A percentile compares a stretch with the other conserved stretches of the same genome.
phyloP scores from a whole-genome alignment of 2,329 filamentous ascomycete species.

The Pseudogymnoascus sp. region DNA sequence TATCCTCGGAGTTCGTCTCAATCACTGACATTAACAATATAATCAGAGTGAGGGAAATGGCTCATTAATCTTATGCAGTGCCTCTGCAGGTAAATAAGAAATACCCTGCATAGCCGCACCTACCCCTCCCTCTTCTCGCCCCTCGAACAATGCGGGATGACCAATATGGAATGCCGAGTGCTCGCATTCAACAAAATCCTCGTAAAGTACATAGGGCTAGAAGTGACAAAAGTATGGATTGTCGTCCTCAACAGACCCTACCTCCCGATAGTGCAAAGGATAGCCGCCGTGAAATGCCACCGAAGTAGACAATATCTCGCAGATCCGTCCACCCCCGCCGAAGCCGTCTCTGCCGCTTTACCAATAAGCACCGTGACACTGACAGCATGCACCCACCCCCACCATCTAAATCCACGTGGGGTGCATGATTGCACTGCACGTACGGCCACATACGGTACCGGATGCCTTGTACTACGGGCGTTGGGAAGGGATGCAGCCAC shows the following conservation, averaged over 20 bases:
- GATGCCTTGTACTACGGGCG: not conserved
- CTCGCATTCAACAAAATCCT: not conserved
- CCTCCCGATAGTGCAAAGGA: not conserved
- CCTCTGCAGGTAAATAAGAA: not conserved
- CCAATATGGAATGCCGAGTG: not conserved
- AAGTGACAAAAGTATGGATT: not conserved
- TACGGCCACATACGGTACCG: not conserved
- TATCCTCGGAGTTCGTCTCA: not conserved
- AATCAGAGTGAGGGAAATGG: not conserved
- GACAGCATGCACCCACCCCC: constrained; percentile 4
- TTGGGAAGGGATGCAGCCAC: too few species aligned
- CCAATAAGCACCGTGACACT: not conserved
- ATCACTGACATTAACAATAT: not conserved
- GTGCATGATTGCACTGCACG: constrained; percentile 3
- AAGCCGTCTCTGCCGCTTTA: not conserved
- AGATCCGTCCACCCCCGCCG: not conserved
- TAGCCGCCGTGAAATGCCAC: not conserved
- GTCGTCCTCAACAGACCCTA: not conserved
- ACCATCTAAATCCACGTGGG: constrained; percentile 1
- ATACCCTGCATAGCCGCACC: not conserved
- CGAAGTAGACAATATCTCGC: not conserved
- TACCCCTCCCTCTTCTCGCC: not conserved
- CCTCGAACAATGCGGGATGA: not conserved
- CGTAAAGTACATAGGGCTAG: not conserved
- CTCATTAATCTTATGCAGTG: not conserved